These are phyloP conservation scores for Parasitella parasitica DNA, from an alignment of 371 early-diverging fungal species.

Conservation along the genomic window DNA sequence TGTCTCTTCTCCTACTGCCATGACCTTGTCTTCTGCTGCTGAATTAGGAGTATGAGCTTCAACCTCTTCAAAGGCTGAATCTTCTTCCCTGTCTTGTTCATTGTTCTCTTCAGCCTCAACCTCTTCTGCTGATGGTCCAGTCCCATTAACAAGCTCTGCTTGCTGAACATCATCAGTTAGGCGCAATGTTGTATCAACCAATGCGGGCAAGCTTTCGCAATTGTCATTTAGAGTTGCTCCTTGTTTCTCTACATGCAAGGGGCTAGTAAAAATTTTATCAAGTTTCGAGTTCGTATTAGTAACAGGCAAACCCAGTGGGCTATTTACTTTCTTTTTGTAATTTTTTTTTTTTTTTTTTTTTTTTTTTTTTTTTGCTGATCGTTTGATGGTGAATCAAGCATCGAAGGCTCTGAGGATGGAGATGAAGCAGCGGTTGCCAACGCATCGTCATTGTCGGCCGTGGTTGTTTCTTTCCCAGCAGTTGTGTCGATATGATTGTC, in stretches of 20 bases:
- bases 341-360: no score
- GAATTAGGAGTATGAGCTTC: background rate
- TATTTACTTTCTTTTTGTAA: no score
- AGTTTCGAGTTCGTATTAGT: no score
- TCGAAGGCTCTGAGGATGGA: background rate
- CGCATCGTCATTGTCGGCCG: background rate
- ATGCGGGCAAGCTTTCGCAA: background rate
- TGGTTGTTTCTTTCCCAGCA: background rate
- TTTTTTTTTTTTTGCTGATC: background rate
- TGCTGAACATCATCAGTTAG: background rate
- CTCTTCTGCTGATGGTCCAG: background rate
- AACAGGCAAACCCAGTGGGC: no score
- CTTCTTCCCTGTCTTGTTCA: background rate
- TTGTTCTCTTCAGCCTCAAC: background rate
- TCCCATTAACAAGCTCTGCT: background rate
- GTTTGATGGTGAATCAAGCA: background rate
- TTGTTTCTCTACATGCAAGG: background rate
- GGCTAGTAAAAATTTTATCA: background rate
- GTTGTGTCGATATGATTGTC: background rate
- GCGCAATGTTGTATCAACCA: background rate
- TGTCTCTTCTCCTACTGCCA: background rate
- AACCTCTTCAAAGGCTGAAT: no score
- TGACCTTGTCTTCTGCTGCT: background rate
- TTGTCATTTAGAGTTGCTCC: constrained; percentile 1
- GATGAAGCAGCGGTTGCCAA: background rate